phyloP scores from a whole-genome alignment of 345 rosid genomes.

The Tarenaya hassleriana region DNA sequence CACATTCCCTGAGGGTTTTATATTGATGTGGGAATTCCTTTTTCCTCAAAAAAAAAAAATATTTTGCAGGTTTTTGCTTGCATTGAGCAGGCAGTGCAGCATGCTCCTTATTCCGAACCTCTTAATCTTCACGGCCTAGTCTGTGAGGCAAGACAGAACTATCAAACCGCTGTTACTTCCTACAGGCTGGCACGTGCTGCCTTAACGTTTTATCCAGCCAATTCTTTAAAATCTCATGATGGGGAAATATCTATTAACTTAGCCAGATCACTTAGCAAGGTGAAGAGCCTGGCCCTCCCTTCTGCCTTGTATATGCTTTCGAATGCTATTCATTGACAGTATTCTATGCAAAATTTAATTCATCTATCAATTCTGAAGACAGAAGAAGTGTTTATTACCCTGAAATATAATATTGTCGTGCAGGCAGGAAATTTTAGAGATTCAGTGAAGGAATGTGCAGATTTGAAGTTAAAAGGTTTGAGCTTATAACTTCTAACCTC shows the following conservation, averaged over 20 bases:
- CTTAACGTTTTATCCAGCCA: constrained; percentile 34
- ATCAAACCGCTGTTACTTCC: constrained; percentile 53
- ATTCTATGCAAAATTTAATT: background rate
- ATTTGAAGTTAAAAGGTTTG: constrained; percentile 56
- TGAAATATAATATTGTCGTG: background rate
- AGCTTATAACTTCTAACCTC: background rate
- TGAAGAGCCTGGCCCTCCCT: constrained; percentile 25
- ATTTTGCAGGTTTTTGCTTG: constrained; percentile 76
- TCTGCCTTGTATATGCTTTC: constrained; percentile 12
- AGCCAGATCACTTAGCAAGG: constrained; percentile 75
- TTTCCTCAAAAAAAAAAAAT: too few relatives aligned
- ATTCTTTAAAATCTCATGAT: constrained; percentile 37
- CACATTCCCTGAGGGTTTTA: background rate
- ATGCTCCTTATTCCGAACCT: constrained; percentile 74
- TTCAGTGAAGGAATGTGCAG: constrained; percentile 65
- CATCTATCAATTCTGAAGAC: constrained; percentile 36
- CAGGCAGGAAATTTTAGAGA: constrained; percentile 33
- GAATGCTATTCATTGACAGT: background rate
- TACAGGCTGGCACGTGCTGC: constrained; percentile 60
- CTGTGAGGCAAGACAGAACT: constrained; percentile 67
- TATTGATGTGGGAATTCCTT: constrained; percentile 19
- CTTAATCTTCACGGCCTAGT: constrained; percentile 83
- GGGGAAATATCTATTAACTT: constrained; percentile 64
- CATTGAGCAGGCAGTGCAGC: constrained; percentile 83
- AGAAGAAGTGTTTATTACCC: constrained; percentile 32